A percentile compares a stretch with the other conserved stretches of the same genome.
phyloP scores from a whole-genome alignment of 352 stramenopile species.

The Globisporangium abappressorium region DNA sequence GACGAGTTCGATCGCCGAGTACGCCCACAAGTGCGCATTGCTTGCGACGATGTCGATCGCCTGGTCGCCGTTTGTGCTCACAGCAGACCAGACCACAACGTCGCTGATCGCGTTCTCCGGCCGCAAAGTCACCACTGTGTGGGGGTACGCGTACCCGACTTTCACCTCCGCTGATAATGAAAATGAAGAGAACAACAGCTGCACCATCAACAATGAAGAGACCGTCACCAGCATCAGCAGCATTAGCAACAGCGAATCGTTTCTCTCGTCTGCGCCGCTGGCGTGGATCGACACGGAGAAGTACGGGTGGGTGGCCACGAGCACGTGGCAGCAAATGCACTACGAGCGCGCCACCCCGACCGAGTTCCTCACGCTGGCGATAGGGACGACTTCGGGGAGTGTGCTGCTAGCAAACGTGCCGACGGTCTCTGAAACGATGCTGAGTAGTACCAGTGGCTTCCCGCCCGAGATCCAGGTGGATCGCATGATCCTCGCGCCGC shows the following conservation, averaged over 20 bases:
- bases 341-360: slow-evolving; percentile 17
- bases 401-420: slow-evolving; percentile 49
- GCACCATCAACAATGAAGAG: too few species aligned
- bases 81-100: slow-evolving; percentile 37
- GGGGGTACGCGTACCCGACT: slow-evolving; percentile 52
- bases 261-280: slow-evolving; percentile 30
- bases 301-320: slow-evolving; percentile 65
- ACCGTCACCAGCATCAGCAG: not conserved
- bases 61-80: slow-evolving; percentile 67
- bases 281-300: slow-evolving; percentile 63
- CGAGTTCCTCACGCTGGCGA: slow-evolving; percentile 33
- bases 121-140: slow-evolving; percentile 63
- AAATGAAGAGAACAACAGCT: not conserved
- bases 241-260: slow-evolving; percentile 6
- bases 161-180: slow-evolving; percentile 25
- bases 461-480: slow-evolving; percentile 31
- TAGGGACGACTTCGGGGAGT: slow-evolving; percentile 64
- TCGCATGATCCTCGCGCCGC: slow-evolving; percentile 52
- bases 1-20: slow-evolving; percentile 50
- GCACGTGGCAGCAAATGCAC: slow-evolving; percentile 70
- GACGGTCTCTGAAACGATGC: slow-evolving; percentile 11
- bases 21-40: slow-evolving; percentile 53
- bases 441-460: not conserved
- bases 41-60: slow-evolving; percentile 62
- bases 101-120: slow-evolving; percentile 71